Conservation (phyloP, 2,329 filamentous ascomycete species). For the Cladosporium sp. region DNA sequence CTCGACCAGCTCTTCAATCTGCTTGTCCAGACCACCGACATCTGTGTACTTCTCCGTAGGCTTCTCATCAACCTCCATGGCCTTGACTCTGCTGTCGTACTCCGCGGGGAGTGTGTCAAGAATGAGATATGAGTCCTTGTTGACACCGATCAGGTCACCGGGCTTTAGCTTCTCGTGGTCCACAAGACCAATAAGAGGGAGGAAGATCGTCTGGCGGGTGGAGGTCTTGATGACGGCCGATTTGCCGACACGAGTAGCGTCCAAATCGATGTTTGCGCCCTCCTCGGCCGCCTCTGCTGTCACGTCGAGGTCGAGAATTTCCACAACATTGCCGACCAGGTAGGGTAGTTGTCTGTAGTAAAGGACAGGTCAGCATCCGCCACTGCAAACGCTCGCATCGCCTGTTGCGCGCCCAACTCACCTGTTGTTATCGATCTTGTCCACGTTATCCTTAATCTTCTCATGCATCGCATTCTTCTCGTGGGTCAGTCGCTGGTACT, state of each 20-base stretch:
- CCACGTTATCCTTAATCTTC: slow-evolving; percentile 98
- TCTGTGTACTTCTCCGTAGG: slow-evolving; percentile 98
- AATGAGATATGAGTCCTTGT: slow-evolving; percentile 98
- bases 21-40: slow-evolving; percentile 95
- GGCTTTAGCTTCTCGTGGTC: slow-evolving; percentile 95
- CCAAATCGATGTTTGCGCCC: slow-evolving; percentile 96
- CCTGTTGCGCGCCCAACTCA: slow-evolving; percentile 48
- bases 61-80: slow-evolving; percentile 99
- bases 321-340: slow-evolving; percentile 96
- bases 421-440: slow-evolving; percentile 99
- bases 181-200: slow-evolving; percentile 94
- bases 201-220: slow-evolving; percentile 96
- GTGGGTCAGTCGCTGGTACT: slow-evolving; percentile 88
- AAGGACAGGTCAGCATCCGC: slow-evolving; percentile 4
- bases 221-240: slow-evolving; percentile 99
- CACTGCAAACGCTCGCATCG: slow-evolving; percentile 49
- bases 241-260: slow-evolving; percentile 94
- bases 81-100: slow-evolving; percentile 98
- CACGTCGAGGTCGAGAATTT: slow-evolving; percentile 94
- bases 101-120: slow-evolving; percentile 95
- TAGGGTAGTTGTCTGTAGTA: slow-evolving; percentile 76
- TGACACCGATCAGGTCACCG: slow-evolving; percentile 94
- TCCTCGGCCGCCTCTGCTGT: slow-evolving; percentile 95
- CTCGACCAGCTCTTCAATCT: slow-evolving; percentile 98
- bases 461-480: slow-evolving; percentile 96